Evolutionary conservation across 2,329 filamentous ascomycete species (phyloP), one percentile per base, ranked within the genome.

Genomic region (Pyrenophora seminiperda): DNA sequence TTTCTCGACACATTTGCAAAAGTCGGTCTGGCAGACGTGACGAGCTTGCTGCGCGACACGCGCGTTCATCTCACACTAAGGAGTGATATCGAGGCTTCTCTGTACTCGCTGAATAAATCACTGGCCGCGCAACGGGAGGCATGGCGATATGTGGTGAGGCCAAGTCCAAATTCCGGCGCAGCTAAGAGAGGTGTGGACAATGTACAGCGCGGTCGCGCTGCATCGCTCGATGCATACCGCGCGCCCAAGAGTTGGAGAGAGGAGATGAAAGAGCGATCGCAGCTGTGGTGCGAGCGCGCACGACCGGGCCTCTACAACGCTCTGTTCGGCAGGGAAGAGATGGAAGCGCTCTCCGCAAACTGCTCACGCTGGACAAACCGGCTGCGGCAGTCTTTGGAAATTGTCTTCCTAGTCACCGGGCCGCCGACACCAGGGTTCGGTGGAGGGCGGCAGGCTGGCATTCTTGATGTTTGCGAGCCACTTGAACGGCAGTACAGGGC

Each of bases 61-160:
- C 50, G 53, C 10, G 50, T 58, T 7, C 40, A 52, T 30, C 32
- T 43, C 13, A 36, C 13, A 7, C 32, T 60, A 5, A 31, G 41
- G 9, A 11, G 36, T 15, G 57, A 58, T 41, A 38, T 58, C 7
- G 49, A 55, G 22, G 20, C 43, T 15, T 53, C 51, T 24, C 34
- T 55, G 9, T 47, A 50, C n/a, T 39, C 51, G 7, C 42, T 59
- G 5, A 58, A 55, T 33, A 59, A 53, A 29, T 36, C 41, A 20
- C 43, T 58, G 7, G 56, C 56, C 15, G 51, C 47, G 11, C 53
- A 59, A 19, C 44, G 56, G 11, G 56, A 59, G 10, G 54, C 54
- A 19, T 58, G 48, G 51, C 50, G 53, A 20, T 47, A 53, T 27
- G 41, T 49, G 7, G 30, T 49, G 7, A 24, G 43, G 9, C 40